phyloP scores from a whole-genome alignment of 73 alveolate genomes.

The Stentor roeselii region DNA sequence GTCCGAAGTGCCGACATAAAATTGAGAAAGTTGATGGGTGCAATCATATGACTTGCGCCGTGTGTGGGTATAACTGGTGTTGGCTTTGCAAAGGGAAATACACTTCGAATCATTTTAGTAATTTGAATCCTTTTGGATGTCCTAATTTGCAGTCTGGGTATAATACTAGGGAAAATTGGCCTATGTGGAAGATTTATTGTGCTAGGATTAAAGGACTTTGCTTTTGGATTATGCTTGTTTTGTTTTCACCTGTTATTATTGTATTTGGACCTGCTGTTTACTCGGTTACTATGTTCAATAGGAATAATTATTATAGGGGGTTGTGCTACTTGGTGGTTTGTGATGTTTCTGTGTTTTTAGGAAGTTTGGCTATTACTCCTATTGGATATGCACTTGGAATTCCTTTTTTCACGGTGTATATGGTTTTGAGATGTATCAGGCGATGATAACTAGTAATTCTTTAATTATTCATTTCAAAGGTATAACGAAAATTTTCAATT shows the following conservation, averaged over 20 bases:
- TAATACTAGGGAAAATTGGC: conserved; percentile 5
- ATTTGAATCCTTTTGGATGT: conserved; percentile 65
- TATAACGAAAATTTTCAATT: too few relatives aligned
- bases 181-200: conserved; percentile 3
- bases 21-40: conserved; percentile 87
- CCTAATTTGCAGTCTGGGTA: conserved; percentile 31
- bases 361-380: not conserved
- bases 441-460: too few relatives aligned
- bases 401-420: conserved; percentile 2
- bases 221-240: conserved; percentile 6
- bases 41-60: conserved; percentile 89
- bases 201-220: not conserved
- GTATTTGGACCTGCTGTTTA: conserved; percentile 7
- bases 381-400: not conserved
- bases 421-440: not conserved
- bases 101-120: conserved; percentile 49
- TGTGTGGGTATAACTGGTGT: conserved; percentile 84
- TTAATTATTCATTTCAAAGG: too few relatives aligned
- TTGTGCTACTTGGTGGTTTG: not conserved
- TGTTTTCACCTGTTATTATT: conserved; percentile 1
- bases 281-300: not conserved
- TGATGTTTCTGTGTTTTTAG: not conserved
- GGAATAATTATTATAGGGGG: not conserved
- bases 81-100: conserved; percentile 79
- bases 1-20: conserved; percentile 76